Conservation (phyloP, 768 basidiomycete species). For the Clitopilus passeckerianus region DNA sequence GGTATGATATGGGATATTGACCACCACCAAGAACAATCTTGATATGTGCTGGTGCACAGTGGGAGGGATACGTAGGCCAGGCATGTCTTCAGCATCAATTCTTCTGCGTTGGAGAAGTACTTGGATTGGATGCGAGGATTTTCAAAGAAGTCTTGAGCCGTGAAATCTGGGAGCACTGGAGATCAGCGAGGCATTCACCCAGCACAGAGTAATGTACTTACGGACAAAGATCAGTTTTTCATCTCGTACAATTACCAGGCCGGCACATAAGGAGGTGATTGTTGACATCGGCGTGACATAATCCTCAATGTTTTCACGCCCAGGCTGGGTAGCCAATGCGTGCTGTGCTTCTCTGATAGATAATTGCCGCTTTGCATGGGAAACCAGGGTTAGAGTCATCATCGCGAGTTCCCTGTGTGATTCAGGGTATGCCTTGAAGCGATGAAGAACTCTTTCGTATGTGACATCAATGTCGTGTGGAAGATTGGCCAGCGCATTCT, state of each 20-base stretch:
- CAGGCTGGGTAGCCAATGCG: not conserved
- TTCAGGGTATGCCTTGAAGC: not conserved
- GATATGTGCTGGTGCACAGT: not conserved
- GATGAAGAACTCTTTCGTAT: not conserved
- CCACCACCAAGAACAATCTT: not conserved
- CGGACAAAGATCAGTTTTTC: not conserved
- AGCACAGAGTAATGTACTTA: not conserved
- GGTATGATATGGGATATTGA: not conserved
- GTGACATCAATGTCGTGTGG: not conserved
- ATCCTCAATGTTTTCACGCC: not conserved
- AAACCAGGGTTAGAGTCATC: not conserved
- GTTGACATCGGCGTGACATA: not conserved
- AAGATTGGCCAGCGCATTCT: not conserved
- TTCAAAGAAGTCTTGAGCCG: not conserved
- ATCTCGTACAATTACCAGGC: not conserved
- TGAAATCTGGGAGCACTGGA: not conserved
- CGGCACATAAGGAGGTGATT: not conserved
- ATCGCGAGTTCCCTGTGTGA: not conserved
- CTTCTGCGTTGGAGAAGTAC: not conserved
- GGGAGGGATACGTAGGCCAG: not conserved
- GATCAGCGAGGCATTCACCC: no score
- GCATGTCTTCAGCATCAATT: not conserved
- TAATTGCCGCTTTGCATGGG: not conserved
- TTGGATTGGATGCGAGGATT: not conserved
- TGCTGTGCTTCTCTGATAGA: not conserved